Conservation (phyloP, 2,329 filamentous ascomycete species). For the Endothia cerciana region DNA sequence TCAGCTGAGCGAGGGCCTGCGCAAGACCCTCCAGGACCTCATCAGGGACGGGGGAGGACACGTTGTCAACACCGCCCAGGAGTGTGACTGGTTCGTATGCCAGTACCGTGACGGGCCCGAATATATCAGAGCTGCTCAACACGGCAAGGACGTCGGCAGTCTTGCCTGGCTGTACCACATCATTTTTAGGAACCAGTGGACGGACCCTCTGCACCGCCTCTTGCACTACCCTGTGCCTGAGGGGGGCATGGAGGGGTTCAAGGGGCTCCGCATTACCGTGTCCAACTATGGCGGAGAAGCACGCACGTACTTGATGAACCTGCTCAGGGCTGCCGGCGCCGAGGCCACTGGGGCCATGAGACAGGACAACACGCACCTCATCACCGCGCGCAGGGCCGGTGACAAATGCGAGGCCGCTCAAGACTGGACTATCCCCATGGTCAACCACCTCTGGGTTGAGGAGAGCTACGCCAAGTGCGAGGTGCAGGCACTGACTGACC, state of each 20-base stretch:
- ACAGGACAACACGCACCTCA: constrained; percentile 91
- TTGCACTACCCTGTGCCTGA: constrained; percentile 88
- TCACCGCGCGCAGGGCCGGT: constrained; percentile 85
- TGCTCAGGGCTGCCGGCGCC: constrained; percentile 82
- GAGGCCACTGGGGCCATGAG: constrained; percentile 95
- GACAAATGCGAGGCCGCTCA: constrained; percentile 92
- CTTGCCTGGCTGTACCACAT: constrained; percentile 92
- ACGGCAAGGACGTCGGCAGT: constrained; percentile 85
- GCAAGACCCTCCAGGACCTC: constrained; percentile 69
- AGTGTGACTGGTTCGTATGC: constrained; percentile 84
- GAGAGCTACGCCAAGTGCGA: constrained; percentile 93
- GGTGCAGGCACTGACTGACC: constrained; percentile 70
- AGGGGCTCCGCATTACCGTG: constrained; percentile 77
- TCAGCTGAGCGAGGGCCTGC: constrained; percentile 67
- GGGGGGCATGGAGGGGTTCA: constrained; percentile 78
- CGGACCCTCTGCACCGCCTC: constrained; percentile 78
- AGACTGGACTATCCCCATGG: constrained; percentile 88
- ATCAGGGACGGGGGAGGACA: constrained; percentile 73
- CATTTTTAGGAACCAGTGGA: constrained; percentile 88
- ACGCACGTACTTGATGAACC: constrained; percentile 88
- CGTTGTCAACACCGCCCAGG: constrained; percentile 65
- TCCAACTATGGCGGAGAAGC: constrained; percentile 98
- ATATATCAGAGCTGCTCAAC: constrained; percentile 76
- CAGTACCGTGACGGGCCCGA: constrained; percentile 81
- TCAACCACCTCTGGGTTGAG: constrained; percentile 97